Evolutionary conservation across 176 grass and related monocot genomes (phyloP), one percentile per base, ranked within the genome.

Genomic region (Lolium perenne): DNA sequence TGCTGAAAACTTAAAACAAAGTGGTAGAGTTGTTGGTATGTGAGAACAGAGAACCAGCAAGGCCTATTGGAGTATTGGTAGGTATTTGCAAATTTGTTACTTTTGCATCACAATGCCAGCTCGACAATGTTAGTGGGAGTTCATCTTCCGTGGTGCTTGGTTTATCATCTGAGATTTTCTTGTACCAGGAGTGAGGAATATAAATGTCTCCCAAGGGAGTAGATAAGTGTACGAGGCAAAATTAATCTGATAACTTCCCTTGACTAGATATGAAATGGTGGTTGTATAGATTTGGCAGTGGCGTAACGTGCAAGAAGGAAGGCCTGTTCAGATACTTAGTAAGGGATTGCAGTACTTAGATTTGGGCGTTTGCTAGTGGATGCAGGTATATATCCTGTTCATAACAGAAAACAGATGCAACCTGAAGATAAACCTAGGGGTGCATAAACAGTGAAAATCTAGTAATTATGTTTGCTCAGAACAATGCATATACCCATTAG

Each of bases 141-240:
- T 35, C 18, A 72, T 79, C 25, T 50, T 80, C 38, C 10, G 5
- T 11, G 71, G 47, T 80, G 10, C 15, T 82, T 17, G 5, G 71
- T 82, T 83, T 85, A 77, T 86, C 78, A 82, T 70, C 13, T 71
- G 53, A 70, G 22, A 82, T 82, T n/a, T 69, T 69, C 22, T 83
- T 21, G 25, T 50, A 50, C 25, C 70, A 50, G 70, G 49, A 54
- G 32, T 41, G 40, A 74, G 22, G 50, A 32, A 60, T 38, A 15
- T 29, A 81, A 46, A 48, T 21, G 80, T 46, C 29, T 40, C 12
- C 2, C 25, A 70, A 16, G 61, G 53, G 1, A 86, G 71, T 43
- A 90, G 12, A 43, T 9, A 2, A 8, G 35, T 80, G 75, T 45
- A 79, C 62, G 21, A 2, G 43, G 38, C 54, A 63, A 1, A 23